Base-by-base conservation (phyloP, 768 basidiomycete genomes). In the Hirschioporus abietinus region DNA sequence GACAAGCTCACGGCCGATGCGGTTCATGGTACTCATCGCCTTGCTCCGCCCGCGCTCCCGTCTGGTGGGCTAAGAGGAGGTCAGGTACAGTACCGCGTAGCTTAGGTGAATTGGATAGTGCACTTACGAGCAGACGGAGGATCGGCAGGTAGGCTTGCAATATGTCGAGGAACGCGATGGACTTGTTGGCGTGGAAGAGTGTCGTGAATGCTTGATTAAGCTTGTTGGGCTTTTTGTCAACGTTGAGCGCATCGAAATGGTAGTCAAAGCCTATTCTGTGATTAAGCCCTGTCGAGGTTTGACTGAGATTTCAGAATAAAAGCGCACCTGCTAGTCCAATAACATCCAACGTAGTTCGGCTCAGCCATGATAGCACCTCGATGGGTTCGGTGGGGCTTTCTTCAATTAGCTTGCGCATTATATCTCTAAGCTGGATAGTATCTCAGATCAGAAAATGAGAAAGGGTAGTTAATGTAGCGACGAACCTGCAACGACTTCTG, bases 401-500 rank as follows among this genome's bases (percentile, higher is more conserved):
- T 23, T 71, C 65, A 24, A 78, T 75, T 67, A 83, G 77, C 1
- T 70, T 62, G 0, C 68, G 69, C 84, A 80, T 84, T 60, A 82
- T 68, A 65, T 87, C 84, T 58, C 85, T 79, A n/a, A 87, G 77
- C 83, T 86, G 25, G 1, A 23, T 8, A 1, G 12, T 66, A 57
- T 10, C 15, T 26, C 17, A 15, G 42, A 52, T 52, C 2, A 34
- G 62, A 64, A 65, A 3, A 66, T 61, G 35, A 69, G 27, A 34
- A 17, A 25, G 20, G 59, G 23, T 30, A 30, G 8, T 30, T 30
- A 30, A 2, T 30, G 5, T 23, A 34, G 15, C 60, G 3, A 25
- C 60, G 25, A 70, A 86, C 87, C 73, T 83, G 75, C 0, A 81
- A 68, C 0, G 88, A 76, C 72, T 88, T 89, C 1, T 82, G 80